phyloP scores from a whole-genome alignment of 805 yeast species.

The Diddensiella transvaalensis region DNA sequence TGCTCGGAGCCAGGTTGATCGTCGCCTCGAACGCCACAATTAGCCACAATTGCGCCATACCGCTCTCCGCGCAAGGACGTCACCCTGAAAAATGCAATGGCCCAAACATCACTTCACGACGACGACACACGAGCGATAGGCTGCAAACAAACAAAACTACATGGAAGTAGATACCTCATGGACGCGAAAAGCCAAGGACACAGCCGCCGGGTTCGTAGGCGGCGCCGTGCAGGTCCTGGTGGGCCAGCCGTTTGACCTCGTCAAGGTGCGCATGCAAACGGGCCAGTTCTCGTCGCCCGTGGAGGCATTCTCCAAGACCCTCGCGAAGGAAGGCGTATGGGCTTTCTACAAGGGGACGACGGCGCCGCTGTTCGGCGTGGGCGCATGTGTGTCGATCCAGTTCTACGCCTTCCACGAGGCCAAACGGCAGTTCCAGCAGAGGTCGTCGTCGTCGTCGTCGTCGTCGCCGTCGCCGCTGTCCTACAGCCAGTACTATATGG shows the following conservation, averaged over 20 bases:
- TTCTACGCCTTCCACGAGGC: slow-evolving; percentile 71
- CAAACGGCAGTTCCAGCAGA: slow-evolving; percentile 48
- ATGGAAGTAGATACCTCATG: slow-evolving; percentile 29
- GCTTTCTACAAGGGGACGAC: slow-evolving; percentile 67
- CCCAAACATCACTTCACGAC: no score
- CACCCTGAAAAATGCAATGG: no score
- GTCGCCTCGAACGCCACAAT: no score
- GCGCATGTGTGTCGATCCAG: slow-evolving; percentile 65
- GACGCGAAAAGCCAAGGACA: slow-evolving; percentile 49
- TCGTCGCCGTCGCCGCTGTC: slow-evolving; percentile 35
- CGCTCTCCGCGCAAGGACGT: no score
- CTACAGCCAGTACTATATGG: slow-evolving; percentile 53
- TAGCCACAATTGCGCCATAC: no score
- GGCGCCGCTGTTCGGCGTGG: slow-evolving; percentile 67
- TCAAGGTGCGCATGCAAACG: slow-evolving; percentile 66
- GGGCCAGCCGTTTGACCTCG: slow-evolving; percentile 70
- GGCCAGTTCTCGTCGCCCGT: slow-evolving; percentile 57
- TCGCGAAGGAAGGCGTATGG: slow-evolving; percentile 55
- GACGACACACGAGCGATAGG: background rate
- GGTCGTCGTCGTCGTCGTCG: slow-evolving; percentile 7
- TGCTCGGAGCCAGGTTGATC: no score
- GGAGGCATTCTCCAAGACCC: slow-evolving; percentile 49
- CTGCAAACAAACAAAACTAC: no score
- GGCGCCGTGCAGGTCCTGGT: slow-evolving; percentile 53
- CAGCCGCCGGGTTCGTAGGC: slow-evolving; percentile 51